Percentiles rank a stretch among this genome's conserved stretches.
These are phyloP conservation scores for Claviceps sp. DNA, from an alignment of 2,329 filamentous ascomycete species.

Conservation along the genomic window DNA sequence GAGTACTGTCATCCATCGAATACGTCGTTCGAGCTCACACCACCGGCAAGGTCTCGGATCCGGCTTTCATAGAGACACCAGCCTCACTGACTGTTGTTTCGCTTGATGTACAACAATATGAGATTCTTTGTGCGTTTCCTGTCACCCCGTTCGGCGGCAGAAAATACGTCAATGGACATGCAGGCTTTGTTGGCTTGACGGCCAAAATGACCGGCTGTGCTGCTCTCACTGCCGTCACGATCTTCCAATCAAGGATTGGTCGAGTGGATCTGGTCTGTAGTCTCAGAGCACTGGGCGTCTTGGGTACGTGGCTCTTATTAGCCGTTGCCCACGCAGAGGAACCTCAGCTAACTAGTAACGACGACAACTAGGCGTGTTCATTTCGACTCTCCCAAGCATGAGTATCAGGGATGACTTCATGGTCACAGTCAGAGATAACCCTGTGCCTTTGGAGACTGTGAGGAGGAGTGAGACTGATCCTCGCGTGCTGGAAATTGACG, in stretches of 20 bases:
- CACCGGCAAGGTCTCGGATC: constrained; percentile 46
- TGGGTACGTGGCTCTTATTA: constrained; percentile 36
- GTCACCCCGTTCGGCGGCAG: constrained; percentile 41
- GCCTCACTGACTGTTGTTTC: constrained; percentile 46
- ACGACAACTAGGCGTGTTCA: constrained; percentile 47
- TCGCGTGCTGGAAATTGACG: constrained; percentile 63
- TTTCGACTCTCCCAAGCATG: constrained; percentile 52
- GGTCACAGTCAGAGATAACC: constrained; percentile 57
- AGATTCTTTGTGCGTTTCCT: constrained; percentile 67
- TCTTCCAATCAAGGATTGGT: constrained; percentile 40
- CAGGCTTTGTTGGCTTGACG: constrained; percentile 65
- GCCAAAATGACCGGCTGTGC: constrained; percentile 85
- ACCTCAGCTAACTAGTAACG: neutral
- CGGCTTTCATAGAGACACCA: constrained; percentile 29
- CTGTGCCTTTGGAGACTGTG: constrained; percentile 56
- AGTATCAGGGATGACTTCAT: constrained; percentile 55
- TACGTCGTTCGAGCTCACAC: constrained; percentile 67
- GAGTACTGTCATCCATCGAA: constrained; percentile 38
- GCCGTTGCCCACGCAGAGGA: neutral
- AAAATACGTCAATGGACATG: constrained; percentile 24
- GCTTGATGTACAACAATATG: constrained; percentile 55
- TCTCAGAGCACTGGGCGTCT: constrained; percentile 66
- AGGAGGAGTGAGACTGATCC: constrained; percentile 35
- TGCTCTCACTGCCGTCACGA: constrained; percentile 52
- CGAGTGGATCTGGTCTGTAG: constrained; percentile 51